Base-by-base conservation (phyloP, 345 rosid genomes). In the Brassica nigra region DNA sequence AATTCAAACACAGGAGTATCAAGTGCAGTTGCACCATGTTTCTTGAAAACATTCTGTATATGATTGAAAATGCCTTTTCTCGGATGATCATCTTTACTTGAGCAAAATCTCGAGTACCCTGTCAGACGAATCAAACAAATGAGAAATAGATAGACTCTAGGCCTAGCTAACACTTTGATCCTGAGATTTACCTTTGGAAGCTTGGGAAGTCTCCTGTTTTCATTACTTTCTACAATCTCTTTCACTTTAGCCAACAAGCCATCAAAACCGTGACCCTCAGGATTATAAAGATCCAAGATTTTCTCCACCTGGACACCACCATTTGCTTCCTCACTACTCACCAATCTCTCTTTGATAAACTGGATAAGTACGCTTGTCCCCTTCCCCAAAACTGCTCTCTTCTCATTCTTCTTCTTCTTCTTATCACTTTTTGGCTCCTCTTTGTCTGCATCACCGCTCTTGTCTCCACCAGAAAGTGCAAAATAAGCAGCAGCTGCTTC, bases 1-100 rank as follows among this genome's bases (percentile, higher is more conserved):
- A 95, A 63, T 78, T 95, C 99, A 74, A 95, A 91, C 70, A 86
- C 98, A 81, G 99, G 99, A 74, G 99, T 95, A 69, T 95, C 99
- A 29, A 95, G 89, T 28, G 95, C 90, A 33, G 92, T 90, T 34
- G 98, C 97, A 77, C 97, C 95, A 65, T 95, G 98, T 78, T 89
- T 93, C 88, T 90, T 89, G 83, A 93, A 95, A 77, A 93, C 92
- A 16, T 81, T 89, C 42, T 89, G 82, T 66, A 91, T 66, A 91
- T 91, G 66, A 87, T 87, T 42, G 94, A 86, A 81, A 95, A 95
- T 55, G 96, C 97, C 73, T 78, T 91, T 83, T 90, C 90, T 84
- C 97, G 83, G 78, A 91, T 71, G 8, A 84, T 81, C 99, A 90
- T 95, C 84, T 93, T 91, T 59, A 88, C 99, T 76, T 88, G 89